Evolutionary conservation across 208 protist species (phyloP), one percentile per base, ranked within the genome.

Genomic region (Leishmania mexicana): DNA sequence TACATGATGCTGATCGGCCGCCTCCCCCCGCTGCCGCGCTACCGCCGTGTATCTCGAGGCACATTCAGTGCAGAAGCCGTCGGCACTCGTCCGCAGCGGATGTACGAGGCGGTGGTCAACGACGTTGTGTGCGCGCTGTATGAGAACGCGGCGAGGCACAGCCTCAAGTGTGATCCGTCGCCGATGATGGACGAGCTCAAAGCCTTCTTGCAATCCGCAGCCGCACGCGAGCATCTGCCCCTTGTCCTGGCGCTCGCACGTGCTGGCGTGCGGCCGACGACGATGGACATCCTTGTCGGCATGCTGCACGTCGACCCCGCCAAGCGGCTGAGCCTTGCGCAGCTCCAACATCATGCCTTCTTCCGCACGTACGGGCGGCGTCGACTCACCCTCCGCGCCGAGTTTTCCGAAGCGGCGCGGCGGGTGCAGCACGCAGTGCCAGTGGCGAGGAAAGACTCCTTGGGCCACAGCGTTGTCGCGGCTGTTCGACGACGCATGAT

Each of bases 1-100:
- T 95, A 90, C 70, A 83, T 85, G 65, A 84, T 94, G 86, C 75
- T 93, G 13, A 73, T 89, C 15, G 90, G 90, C 2, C 87, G 81
- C 1, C 71, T 83, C 21, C 88, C 86, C 21, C 88, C 88, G 24
- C 72, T 84, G 38, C 77, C 82, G n/a, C 82, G 78, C 21, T 85
- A 82, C 57, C 76, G 83, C 42, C 71, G 74, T 35, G 80, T 49
- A 13, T 21, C 75, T n/a, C 57, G 31, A 53, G 53, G 11, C 5
- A 58, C 72, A 13, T 17, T 24, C 10, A 7, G 19, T 19, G 0
- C 74, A 17, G 60, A 21, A 28, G 42, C 65, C 35, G 70, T 70
- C 24, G 76, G 53, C 15, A 28, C 76, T 60, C 65, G 68, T 0
- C 42, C 79, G 3, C 71, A 70, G 10, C 51, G 72, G 31, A 31